phyloP scores from a whole-genome alignment of 192 early-diverging fungal species.

The Linnemannia schmuckeri region DNA sequence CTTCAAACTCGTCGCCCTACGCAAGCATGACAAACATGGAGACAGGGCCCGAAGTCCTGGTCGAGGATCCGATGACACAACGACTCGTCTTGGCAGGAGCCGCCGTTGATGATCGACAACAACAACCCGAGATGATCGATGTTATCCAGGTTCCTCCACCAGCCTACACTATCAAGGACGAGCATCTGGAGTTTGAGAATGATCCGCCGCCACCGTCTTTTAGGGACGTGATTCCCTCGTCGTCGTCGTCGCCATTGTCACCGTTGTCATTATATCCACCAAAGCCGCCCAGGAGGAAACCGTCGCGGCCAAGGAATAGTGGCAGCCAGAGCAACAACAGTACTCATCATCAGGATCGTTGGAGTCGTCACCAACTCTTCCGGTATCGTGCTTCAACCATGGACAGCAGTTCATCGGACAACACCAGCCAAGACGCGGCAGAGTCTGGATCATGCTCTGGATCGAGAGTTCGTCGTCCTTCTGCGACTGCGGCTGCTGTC shows the following conservation, averaged over 20 bases:
- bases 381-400: not conserved
- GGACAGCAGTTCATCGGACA: not conserved
- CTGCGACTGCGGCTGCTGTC: not conserved
- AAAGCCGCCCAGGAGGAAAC: not conserved
- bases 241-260: not conserved
- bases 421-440: not conserved
- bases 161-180: not conserved
- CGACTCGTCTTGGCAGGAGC: not conserved
- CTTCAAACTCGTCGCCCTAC: not conserved
- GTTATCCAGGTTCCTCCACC: not conserved
- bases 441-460: not conserved
- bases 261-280: not conserved
- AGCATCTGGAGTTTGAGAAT: slow-evolving; percentile 13
- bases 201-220: not conserved
- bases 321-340: not conserved
- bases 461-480: not conserved
- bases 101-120: not conserved
- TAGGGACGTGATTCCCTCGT: not conserved
- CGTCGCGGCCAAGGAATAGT: not conserved
- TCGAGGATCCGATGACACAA: slow-evolving; percentile 13
- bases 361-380: not conserved
- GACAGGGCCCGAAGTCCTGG: not conserved
- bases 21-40: not conserved
- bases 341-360: not conserved
- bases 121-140: not conserved